Evolutionary conservation across 495 filamentous ascomycete species (phyloP).

Genomic region (Collariella sp.): DNA sequence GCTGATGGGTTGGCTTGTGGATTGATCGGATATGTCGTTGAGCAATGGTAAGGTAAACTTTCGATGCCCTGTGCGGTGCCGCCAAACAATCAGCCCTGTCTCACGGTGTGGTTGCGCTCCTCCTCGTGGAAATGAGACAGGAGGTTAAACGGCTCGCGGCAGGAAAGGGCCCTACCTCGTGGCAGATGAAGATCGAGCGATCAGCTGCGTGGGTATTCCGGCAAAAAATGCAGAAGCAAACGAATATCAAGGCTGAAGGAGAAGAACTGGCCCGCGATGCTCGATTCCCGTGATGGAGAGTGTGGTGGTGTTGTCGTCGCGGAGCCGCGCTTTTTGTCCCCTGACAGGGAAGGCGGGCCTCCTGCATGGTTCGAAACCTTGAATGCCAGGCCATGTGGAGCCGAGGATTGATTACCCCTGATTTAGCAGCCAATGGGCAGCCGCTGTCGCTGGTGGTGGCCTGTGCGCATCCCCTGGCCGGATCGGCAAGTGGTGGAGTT

Average conservation of each 20-base stretch:
- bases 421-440: constrained; percentile 8
- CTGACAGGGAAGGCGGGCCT: constrained; percentile 2
- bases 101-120: neutral
- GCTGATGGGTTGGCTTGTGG: neutral
- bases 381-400: neutral
- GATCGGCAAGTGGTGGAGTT: constrained; percentile 2
- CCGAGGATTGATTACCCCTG: constrained; percentile 19
- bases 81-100: neutral
- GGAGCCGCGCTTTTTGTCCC: constrained; percentile 9
- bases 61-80: neutral
- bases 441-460: neutral
- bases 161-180: neutral
- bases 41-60: neutral
- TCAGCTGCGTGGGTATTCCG: too few relatives aligned
- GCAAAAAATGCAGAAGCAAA: neutral
- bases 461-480: constrained; percentile 2
- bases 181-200: neutral
- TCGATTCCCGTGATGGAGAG: neutral
- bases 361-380: constrained; percentile 14
- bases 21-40: too few relatives aligned
- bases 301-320: constrained; percentile 6
- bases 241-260: neutral
- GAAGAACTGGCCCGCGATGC: neutral
- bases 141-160: neutral
- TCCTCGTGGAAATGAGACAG: neutral